These are phyloP conservation scores for Geoglossum cookeanum DNA, from an alignment of 2,329 filamentous ascomycete genomes.

Conservation along the genomic window DNA sequence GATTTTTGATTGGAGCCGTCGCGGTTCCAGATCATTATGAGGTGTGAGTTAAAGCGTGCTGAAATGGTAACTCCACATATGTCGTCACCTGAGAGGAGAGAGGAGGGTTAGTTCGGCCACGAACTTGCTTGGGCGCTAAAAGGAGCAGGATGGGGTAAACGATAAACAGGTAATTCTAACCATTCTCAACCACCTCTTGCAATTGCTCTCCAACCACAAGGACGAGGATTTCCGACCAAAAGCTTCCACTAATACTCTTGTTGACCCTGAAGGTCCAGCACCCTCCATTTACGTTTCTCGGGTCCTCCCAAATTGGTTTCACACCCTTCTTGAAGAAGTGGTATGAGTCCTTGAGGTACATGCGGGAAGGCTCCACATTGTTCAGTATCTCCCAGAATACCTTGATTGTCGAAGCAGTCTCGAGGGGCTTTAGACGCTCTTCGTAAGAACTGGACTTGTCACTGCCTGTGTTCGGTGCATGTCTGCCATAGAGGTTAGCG, in stretches of 20 bases:
- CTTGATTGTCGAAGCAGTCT: conserved; percentile 15
- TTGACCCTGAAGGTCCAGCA: conserved; percentile 85
- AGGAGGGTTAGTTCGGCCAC: conserved; percentile 1
- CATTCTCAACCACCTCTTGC: conserved; percentile 50
- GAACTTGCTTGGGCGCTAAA: neutral
- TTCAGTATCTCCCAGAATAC: conserved; percentile 31
- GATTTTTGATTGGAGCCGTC: conserved; percentile 64
- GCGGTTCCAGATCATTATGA: conserved; percentile 87
- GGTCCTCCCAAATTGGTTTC: conserved; percentile 71
- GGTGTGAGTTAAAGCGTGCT: conserved; percentile 72
- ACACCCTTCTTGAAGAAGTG: conserved; percentile 18
- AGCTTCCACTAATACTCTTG: conserved; percentile 50
- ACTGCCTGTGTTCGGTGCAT: neutral
- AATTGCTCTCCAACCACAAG: conserved; percentile 69
- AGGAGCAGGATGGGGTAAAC: neutral
- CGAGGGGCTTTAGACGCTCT: neutral
- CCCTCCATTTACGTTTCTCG: conserved; percentile 67
- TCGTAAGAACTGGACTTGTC: neutral
- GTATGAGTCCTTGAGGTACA: conserved; percentile 17
- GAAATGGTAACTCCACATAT: conserved; percentile 77
- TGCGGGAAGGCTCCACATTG: neutral
- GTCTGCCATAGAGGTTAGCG: neutral
- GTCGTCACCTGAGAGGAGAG: conserved; percentile 47
- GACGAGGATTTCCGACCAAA: conserved; percentile 67
- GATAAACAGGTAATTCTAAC: conserved; percentile 25